These are phyloP conservation scores for Cladophialophora exuberans DNA, from an alignment of 2,329 filamentous ascomycete genomes.

Conservation along the genomic window DNA sequence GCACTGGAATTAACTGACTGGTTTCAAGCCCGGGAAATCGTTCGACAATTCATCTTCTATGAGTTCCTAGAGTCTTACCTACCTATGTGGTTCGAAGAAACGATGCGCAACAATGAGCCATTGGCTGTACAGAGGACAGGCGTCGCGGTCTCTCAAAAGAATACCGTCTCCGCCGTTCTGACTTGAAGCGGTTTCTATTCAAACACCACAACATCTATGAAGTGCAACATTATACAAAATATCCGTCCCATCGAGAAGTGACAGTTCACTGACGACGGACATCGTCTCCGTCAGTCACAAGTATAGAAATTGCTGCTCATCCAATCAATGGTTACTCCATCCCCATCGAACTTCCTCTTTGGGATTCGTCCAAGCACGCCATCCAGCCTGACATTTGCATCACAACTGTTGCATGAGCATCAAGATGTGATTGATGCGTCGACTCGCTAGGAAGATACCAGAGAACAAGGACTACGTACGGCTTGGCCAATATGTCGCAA, in stretches of 20 bases:
- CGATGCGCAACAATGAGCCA: background rate
- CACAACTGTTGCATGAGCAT: background rate
- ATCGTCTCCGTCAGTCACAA: no score
- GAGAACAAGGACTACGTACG: background rate
- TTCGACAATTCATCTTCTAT: conserved; percentile 13
- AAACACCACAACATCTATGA: no score
- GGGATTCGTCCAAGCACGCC: conserved; percentile 12
- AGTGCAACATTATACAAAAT: no score
- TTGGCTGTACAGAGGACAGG: background rate
- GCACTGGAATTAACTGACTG: conserved; percentile 9
- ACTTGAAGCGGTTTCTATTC: background rate
- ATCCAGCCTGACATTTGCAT: conserved; percentile 7
- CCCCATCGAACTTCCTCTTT: background rate
- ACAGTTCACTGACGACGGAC: no score
- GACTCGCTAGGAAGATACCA: background rate
- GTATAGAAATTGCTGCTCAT: no score
- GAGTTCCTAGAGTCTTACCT: conserved; percentile 15
- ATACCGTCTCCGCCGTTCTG: background rate
- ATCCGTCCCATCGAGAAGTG: no score
- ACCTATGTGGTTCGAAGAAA: conserved; percentile 14
- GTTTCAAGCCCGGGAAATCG: conserved; percentile 1
- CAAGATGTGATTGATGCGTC: background rate
- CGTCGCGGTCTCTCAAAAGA: background rate
- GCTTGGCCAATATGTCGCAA: background rate
- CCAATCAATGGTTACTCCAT: background rate